Evolutionary conservation across 495 filamentous ascomycete genomes (phyloP).

Genomic region (Hyaloscypha bicolor): DNA sequence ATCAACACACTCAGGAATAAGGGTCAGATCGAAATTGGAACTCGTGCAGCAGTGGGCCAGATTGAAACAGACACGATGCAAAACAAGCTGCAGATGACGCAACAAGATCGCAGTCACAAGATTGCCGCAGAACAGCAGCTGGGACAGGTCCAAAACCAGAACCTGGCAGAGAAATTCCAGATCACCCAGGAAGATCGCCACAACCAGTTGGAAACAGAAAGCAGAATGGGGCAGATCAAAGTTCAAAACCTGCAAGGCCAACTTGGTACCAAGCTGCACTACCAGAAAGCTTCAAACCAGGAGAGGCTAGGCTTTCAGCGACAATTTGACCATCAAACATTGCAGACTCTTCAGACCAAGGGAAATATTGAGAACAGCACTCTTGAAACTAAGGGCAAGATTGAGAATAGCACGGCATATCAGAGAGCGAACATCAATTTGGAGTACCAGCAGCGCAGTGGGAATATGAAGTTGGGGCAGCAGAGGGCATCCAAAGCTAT

Average conservation of each 20-base stretch:
- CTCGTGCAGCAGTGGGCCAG: background rate
- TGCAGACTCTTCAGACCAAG: background rate
- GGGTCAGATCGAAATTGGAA: background rate
- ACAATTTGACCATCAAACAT: background rate
- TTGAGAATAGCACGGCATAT: background rate
- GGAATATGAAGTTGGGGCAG: background rate
- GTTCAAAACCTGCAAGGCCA: background rate
- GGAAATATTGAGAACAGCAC: background rate
- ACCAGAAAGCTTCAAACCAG: background rate
- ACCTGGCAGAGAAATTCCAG: background rate
- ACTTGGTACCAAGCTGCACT: background rate
- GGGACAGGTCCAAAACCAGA: conserved; percentile 2
- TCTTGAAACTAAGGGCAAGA: background rate
- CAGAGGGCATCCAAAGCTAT: no score
- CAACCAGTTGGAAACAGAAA: background rate
- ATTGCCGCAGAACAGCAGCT: background rate
- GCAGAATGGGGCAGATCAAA: conserved; percentile 8
- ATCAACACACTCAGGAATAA: background rate
- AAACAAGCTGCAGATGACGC: background rate
- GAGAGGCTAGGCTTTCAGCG: conserved; percentile 6
- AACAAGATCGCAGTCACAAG: conserved; percentile 6
- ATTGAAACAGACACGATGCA: conserved; percentile 3
- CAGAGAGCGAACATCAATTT: background rate
- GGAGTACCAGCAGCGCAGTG: background rate
- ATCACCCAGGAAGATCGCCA: conserved; percentile 4